These are phyloP conservation scores for Paradendryphiella salina DNA, from an alignment of 2,329 filamentous ascomycete genomes.

Conservation along the genomic window DNA sequence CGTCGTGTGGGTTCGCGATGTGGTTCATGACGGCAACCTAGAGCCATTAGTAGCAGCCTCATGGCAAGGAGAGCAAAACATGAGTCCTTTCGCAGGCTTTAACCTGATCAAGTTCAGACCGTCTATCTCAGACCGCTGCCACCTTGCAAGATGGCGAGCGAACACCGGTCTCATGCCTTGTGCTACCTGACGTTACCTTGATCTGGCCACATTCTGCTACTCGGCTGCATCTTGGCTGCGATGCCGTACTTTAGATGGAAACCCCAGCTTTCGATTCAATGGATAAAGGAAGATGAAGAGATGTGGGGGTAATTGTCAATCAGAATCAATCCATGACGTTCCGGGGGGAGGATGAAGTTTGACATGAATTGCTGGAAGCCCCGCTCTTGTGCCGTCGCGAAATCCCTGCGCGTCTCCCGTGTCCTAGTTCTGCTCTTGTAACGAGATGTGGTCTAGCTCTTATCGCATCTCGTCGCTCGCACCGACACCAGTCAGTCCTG, in stretches of 20 bases:
- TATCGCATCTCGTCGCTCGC: background rate
- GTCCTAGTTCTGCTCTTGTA: background rate
- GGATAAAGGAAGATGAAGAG: background rate
- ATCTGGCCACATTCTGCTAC: conserved; percentile 41
- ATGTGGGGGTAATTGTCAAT: background rate
- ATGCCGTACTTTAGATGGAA: conserved; percentile 31
- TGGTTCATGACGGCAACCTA: conserved; percentile 38
- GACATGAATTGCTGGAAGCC: background rate
- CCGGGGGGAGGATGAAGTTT: background rate
- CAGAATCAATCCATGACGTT: background rate
- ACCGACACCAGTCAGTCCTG: background rate
- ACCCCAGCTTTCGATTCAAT: background rate
- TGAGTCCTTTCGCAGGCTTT: conserved; percentile 60
- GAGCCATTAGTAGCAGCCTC: conserved; percentile 39
- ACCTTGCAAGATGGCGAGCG: conserved; percentile 12
- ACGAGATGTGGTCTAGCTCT: background rate
- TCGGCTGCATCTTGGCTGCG: conserved; percentile 36
- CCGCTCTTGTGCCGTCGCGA: conserved; percentile 1
- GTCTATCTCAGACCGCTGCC: conserved; percentile 56
- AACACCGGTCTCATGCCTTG: conserved; percentile 48
- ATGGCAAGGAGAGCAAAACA: conserved; percentile 46
- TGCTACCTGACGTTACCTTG: conserved; percentile 43
- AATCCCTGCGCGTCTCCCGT: conserved; percentile 8
- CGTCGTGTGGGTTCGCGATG: conserved; percentile 7
- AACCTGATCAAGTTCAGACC: conserved; percentile 60